These are phyloP conservation scores for Saccharomycopsis sp. DNA, from an alignment of 805 yeast species.

Conservation along the genomic window DNA sequence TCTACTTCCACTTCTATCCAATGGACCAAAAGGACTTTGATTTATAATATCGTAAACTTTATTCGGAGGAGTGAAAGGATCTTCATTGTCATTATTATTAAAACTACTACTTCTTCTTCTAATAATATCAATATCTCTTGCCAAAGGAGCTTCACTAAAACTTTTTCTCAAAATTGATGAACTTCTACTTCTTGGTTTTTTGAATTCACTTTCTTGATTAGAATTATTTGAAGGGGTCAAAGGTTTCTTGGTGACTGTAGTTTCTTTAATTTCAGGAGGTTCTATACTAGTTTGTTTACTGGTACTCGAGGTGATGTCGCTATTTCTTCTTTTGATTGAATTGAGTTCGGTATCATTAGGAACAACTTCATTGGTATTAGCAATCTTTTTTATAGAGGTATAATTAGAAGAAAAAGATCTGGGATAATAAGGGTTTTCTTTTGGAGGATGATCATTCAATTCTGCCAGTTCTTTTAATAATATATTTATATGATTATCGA, in stretches of 20 bases:
- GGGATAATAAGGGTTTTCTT: constrained; percentile 14
- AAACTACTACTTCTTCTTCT: background rate
- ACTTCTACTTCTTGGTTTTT: no score
- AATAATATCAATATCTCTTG: background rate
- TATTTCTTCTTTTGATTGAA: background rate
- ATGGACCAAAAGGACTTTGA: constrained; percentile 80
- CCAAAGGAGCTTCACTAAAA: background rate
- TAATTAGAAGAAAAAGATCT: constrained; percentile 11
- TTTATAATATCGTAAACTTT: constrained; percentile 14
- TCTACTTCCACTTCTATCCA: constrained; percentile 75
- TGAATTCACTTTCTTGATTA: no score
- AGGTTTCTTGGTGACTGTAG: no score
- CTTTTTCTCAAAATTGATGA: no score
- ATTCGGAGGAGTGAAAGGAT: constrained; percentile 10
- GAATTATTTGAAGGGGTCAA: no score
- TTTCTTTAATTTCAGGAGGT: no score
- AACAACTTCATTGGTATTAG: no score
- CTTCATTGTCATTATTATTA: constrained; percentile 2
- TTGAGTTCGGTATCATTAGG: no score
- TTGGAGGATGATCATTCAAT: constrained; percentile 8
- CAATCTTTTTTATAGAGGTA: no score
- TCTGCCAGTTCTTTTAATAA: constrained; percentile 11
- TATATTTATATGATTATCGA: constrained; percentile 50
- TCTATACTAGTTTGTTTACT: background rate
- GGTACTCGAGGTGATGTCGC: constrained; percentile 1